Evolutionary conservation across 805 yeast genomes (phyloP), one percentile per base, ranked within the genome.

Genomic region (Lipomyces chichibuensis): DNA sequence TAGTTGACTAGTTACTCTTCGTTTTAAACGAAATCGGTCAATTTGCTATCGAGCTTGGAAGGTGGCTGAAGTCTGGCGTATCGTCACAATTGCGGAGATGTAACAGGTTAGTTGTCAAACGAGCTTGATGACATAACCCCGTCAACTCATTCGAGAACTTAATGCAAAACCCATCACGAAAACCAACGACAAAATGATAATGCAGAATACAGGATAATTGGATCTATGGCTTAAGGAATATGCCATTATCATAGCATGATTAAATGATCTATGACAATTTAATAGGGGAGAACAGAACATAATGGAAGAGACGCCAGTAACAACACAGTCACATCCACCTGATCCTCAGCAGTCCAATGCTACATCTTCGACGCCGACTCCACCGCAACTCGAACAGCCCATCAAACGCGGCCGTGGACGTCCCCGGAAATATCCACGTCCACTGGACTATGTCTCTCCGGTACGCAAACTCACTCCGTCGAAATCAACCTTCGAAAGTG

Each of bases 371-470:
- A 43, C 49, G 49, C 49, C 5, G 49, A n/a, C 9, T 8, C 56
- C 56, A 23, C 56, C 14, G 17, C 56, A 25, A 14, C 32, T 7
- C 54, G 29, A 20, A n/a, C 29, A 33, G 46, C 58, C 69, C 20
- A 54, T 59, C 49, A 67, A 67, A 56, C 63, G 70, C n/a, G 67
- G 70, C 5, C 65, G 70, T 13, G 70, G 70, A 4, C 65, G 70
- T 7, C 70, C 70, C 1, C 58, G 65, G 33, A 67, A 67, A 35
- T 9, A 61, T 29, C 65, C 67, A 17, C 23, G 35, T 8, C 63
- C 67, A 14, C 61, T 59, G 17, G 60, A 59, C 32, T 62, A 59
- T 32, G 57, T 62, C 53, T 52, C 65, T 7, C 65, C 67, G n/a
- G 60, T 59, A 7, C 32, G 29, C 20, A 51, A 37, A 11, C 17